Evolutionary conservation across 2,329 filamentous ascomycete species (phyloP), one percentile per base, ranked within the genome.

Genomic region (Aspergillus novoparasiticus): DNA sequence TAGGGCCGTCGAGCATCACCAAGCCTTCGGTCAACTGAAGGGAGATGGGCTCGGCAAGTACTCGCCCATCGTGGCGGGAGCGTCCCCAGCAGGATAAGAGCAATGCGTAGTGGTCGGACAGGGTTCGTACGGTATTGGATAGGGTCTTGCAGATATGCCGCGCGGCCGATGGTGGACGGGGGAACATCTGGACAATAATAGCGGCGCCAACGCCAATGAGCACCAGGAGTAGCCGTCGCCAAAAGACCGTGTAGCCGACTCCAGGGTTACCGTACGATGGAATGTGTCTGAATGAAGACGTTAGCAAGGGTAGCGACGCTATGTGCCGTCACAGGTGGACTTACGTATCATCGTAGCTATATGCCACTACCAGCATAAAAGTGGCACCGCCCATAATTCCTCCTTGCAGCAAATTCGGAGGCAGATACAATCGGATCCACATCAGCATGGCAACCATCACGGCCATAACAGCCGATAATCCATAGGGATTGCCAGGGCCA

Each of bases 31-130:
- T 74, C 1, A 78, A 59, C 21, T 75, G 69, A 4, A 80, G 64
- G 6, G 72, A 72, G 9, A 77, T 68, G 23, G 69, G 68, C 43
- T 75, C 74, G 0, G 75, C 73, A 28, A 74, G 66, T n/a, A 70
- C 60, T 6, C 68, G 66, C 54, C 69, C 69, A 36, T 73, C 63
- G 34, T 64, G 59, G 4, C 66, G 62, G 8, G 69, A 58, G 1
- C 75, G 73, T 5, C 73, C 75, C 80, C 81, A 83, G 61, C 80
- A 77, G 0, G 82, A 83, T 0, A 85, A 66, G 0, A 84, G 66
- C 0, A 85, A 74, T 0, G 83, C 82, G 60, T 85, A 85, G 65
- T 84, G 83, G 61, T 84, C 81, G 0, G 80, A 80, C 1, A 85
- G 63, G 0, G 77, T 76, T 11, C 79, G 76, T 2, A 85, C 70